Percentiles rank a stretch among this genome's conserved stretches.
phyloP scores from a whole-genome alignment of 768 basidiomycete species.

The Suillus paluster region DNA sequence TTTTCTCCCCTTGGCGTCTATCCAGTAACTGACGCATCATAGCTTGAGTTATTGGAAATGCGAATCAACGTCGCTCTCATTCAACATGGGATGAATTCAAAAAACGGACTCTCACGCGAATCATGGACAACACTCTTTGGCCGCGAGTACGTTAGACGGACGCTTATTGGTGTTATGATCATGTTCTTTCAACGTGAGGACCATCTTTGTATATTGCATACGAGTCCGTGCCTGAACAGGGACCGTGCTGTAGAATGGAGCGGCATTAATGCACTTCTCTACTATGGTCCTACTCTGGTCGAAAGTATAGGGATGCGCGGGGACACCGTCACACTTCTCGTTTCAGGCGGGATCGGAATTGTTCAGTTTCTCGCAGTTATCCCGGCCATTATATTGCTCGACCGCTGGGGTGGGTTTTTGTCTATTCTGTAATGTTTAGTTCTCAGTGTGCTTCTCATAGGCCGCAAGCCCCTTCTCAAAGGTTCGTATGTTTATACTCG shows the following conservation, averaged over 20 bases:
- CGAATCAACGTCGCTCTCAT: conserved; percentile 64
- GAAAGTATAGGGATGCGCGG: conserved; percentile 64
- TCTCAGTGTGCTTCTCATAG: conserved; percentile 34
- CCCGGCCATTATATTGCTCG: conserved; percentile 74
- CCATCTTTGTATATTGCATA: background rate
- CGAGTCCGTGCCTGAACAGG: background rate
- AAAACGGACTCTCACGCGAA: conserved; percentile 27
- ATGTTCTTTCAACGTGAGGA: conserved; percentile 84
- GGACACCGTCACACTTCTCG: conserved; percentile 62
- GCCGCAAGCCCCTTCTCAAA: conserved; percentile 68
- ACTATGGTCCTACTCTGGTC: conserved; percentile 80
- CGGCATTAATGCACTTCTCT: conserved; percentile 83
- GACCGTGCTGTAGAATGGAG: conserved; percentile 66
- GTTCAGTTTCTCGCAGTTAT: conserved; percentile 78
- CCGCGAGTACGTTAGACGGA: conserved; percentile 58
- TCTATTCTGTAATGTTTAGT: background rate
- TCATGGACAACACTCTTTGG: conserved; percentile 65
- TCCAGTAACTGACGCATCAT: background rate
- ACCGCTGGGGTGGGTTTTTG: conserved; percentile 54
- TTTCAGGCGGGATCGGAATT: conserved; percentile 79
- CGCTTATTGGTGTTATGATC: conserved; percentile 69
- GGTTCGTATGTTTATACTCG: conserved; percentile 26
- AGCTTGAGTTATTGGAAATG: conserved; percentile 83
- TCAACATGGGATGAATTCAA: conserved; percentile 35
- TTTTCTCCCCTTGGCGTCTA: background rate